Conservation (phyloP, 78 protist species). For the Polysphondylium violaceum region DNA sequence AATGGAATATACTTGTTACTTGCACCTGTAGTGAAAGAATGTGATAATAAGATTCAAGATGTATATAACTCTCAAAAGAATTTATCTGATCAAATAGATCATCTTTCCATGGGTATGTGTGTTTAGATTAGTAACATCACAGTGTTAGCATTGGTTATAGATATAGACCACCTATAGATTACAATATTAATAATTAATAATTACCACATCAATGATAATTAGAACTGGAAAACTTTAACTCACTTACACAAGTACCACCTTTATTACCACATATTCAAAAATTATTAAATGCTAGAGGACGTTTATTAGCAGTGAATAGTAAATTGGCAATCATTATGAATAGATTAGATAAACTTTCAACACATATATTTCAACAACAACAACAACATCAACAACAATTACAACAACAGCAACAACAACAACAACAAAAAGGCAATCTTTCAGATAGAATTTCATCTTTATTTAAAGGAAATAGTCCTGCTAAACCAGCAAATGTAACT, state of each 20-base stretch:
- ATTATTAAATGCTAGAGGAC: slow-evolving; percentile 70
- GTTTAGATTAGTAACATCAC: background rate
- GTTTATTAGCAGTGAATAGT: slow-evolving; percentile 58
- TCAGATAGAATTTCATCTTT: slow-evolving; percentile 45
- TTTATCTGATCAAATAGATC: slow-evolving; percentile 66
- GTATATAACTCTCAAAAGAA: slow-evolving; percentile 74
- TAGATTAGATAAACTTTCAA: slow-evolving; percentile 57
- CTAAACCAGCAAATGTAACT: too few relatives aligned
- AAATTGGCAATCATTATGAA: slow-evolving; percentile 57
- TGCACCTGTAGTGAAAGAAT: slow-evolving; percentile 74
- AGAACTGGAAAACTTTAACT: slow-evolving; percentile 70
- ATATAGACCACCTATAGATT: background rate
- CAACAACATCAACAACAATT: slow-evolving; percentile 10
- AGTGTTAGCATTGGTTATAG: background rate
- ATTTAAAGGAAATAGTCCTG: background rate
- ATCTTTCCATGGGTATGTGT: slow-evolving; percentile 42
- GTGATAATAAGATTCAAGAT: slow-evolving; percentile 71
- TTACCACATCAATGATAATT: background rate
- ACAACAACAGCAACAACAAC: background rate
- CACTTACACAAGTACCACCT: slow-evolving; percentile 63
- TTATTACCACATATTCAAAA: slow-evolving; percentile 75
- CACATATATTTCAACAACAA: slow-evolving; percentile 42
- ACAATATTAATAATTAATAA: background rate
- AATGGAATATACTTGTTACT: slow-evolving; percentile 59
- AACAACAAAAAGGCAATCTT: slow-evolving; percentile 29